Evolutionary conservation across 345 rosid genomes (phyloP).

Genomic region (Eucalyptus urophylla): DNA sequence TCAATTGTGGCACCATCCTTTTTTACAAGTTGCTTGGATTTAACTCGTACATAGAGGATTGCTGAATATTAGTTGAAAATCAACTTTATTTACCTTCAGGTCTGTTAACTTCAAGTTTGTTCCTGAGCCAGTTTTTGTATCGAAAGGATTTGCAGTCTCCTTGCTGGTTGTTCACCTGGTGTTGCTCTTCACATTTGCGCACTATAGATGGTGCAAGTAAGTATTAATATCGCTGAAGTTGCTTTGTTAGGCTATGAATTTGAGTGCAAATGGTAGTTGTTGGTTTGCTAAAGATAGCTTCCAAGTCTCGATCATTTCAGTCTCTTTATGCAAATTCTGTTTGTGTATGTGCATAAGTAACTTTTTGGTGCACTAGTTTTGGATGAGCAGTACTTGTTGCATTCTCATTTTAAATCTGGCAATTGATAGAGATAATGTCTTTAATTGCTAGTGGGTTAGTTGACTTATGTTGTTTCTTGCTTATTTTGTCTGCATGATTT

Average conservation of each 20-base stretch:
- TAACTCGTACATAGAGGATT: neutral
- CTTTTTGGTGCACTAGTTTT: neutral
- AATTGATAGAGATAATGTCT: neutral
- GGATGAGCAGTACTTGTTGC: neutral
- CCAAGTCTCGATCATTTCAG: neutral
- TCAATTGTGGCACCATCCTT: neutral
- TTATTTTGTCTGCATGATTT: neutral
- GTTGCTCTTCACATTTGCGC: conserved; percentile 53
- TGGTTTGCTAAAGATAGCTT: neutral
- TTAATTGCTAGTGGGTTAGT: neutral
- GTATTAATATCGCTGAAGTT: conserved; percentile 3
- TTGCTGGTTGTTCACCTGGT: conserved; percentile 68
- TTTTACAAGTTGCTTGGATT: neutral
- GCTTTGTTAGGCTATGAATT: neutral
- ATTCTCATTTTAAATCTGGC: neutral
- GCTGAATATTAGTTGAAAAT: neutral
- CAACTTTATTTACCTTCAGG: conserved; percentile 35
- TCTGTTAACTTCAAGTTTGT: conserved; percentile 97
- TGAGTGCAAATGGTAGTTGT: neutral
- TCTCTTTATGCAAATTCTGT: neutral
- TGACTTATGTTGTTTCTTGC: neutral
- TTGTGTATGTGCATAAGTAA: neutral
- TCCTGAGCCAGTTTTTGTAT: conserved; percentile 76
- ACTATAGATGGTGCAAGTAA: conserved; percentile 96
- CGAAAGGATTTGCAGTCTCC: conserved; percentile 73